Evolutionary conservation across 164 flowering plant genomes (phyloP), one percentile per base, ranked within the genome.

Genomic region (Berberis vulgaris): DNA sequence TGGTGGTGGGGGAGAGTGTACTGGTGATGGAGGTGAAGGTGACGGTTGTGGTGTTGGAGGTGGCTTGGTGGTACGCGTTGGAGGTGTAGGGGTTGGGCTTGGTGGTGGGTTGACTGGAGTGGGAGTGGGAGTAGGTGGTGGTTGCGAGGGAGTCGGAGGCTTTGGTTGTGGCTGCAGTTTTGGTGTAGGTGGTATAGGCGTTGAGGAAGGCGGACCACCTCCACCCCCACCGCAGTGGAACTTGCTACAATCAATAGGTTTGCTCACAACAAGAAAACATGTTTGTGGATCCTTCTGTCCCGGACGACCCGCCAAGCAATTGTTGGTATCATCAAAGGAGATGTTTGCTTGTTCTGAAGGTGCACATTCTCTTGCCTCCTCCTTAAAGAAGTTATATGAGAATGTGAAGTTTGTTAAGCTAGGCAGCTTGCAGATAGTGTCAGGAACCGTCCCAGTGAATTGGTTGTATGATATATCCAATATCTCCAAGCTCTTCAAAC

Each of bases 361-460:
- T 26, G 41, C 55, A 12, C 65, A 62, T n/a, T 62, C 54, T 9
- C 39, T 40, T 40, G 55, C 65, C 73, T 72, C 80, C 0, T 77
- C 83, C 8, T 67, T 80, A 73, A 87, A 86, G 69, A 73, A 89
- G 60, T 89, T 89, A 43, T 70, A 43, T 1, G 90, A 74, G 66
- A 78, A 86, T 1, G 81, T 74, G 65, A 89, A 86, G 55, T 82
- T 83, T 3, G 2, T 0, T 74, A 87, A 69, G n/a, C 43, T 70
- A 0, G 84, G 86, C 71, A 87, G 64, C 57, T 58, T 61, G 72
- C 97, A 89, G 26, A 89, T 13, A 3, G 59, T 59, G 12, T 80
- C 87, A 0, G 85, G 67, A 59, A 89, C 82, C 45, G 54, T 60
- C 13, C 91, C 94, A 0, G 82, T 81, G n/a, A 86, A 54, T 58